Evolutionary conservation across 768 basidiomycete genomes (phyloP), one percentile per base, ranked within the genome.

Genomic region (Lactarius quietus): DNA sequence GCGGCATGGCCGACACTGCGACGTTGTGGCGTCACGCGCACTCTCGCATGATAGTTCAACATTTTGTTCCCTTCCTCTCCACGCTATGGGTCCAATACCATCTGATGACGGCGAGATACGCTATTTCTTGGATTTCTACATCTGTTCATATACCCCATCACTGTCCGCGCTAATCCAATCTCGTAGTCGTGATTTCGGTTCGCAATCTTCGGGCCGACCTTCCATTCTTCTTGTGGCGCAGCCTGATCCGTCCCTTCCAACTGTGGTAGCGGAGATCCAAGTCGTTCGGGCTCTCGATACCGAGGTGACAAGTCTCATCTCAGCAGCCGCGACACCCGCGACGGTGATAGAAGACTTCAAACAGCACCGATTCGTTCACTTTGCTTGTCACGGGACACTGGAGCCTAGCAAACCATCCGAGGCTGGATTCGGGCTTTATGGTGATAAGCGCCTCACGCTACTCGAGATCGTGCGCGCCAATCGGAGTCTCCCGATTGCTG

Each of bases 301-400:
- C 9, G 20, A 17, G 20, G 18, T 28, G 31, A 18, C 28, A 0
- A 17, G 10, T 41, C 45, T 57, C 20, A 43, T 43, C 20, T 43
- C 41, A 9, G 20, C 20, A 43, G 41, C 41, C 20, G 41, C 41
- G 8, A 43, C 41, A 43, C 41, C 20, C 8, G 20, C 20, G 8
- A 20, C 41, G 20, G 41, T 43, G 20, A 43, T 43, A 18, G 20
- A 51, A 15, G 38, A 12, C n/a, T 55, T 64, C 28, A 15, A 41
- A 10, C 62, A 64, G n/a, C n/a, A n/a, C n/a, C n/a, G n/a, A n/a
- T n/a, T n/a, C n/a, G n/a, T n/a, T n/a, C n/a, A n/a, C n/a, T 14
- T 60, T 9, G 33, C 29, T 8, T 67, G 62, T 17, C 62, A 67
- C 29, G n/a, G 66, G 62, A 41, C 8, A 1, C n/a, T 66, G 20